A percentile compares a stretch with the other conserved stretches of the same genome.
phyloP scores from a whole-genome alignment of 2,329 filamentous ascomycete genomes.

The Trichoderma koningii region DNA sequence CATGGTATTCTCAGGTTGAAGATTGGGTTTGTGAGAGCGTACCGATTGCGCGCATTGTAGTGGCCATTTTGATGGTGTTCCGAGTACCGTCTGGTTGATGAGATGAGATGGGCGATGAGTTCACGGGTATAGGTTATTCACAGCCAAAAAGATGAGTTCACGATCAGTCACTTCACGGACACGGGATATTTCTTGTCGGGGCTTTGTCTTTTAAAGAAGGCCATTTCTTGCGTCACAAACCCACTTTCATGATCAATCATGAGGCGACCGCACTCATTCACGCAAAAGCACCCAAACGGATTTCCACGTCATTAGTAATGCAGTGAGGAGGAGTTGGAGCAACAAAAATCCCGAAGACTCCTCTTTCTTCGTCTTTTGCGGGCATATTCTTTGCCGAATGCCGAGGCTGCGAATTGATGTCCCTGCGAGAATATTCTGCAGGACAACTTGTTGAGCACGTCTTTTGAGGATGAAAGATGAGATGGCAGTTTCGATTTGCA shows the following conservation, averaged over 20 bases:
- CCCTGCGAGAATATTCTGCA: background rate
- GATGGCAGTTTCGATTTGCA: too few species aligned
- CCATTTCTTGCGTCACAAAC: conserved; percentile 15
- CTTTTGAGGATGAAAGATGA: too few species aligned
- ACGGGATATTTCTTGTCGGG: background rate
- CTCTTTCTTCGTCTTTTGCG: background rate
- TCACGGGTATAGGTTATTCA: background rate
- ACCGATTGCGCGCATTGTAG: conserved; percentile 50
- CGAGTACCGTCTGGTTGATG: background rate
- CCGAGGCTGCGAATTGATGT: background rate
- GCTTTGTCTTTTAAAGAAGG: background rate
- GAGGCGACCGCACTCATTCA: background rate
- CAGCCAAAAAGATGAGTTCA: background rate
- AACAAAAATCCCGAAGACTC: background rate
- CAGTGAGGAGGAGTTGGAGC: conserved; percentile 16
- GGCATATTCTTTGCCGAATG: conserved; percentile 3
- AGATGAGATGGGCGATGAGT: background rate
- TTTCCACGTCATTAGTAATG: conserved; percentile 18
- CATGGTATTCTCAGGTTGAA: background rate
- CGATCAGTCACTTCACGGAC: background rate
- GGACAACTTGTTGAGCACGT: background rate
- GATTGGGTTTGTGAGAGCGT: conserved; percentile 28
- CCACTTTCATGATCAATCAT: background rate
- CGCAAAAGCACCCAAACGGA: background rate
- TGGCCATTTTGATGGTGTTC: conserved; percentile 35